Conservation (phyloP, 805 yeast species). For the Metschnikowia cerradonensis region DNA sequence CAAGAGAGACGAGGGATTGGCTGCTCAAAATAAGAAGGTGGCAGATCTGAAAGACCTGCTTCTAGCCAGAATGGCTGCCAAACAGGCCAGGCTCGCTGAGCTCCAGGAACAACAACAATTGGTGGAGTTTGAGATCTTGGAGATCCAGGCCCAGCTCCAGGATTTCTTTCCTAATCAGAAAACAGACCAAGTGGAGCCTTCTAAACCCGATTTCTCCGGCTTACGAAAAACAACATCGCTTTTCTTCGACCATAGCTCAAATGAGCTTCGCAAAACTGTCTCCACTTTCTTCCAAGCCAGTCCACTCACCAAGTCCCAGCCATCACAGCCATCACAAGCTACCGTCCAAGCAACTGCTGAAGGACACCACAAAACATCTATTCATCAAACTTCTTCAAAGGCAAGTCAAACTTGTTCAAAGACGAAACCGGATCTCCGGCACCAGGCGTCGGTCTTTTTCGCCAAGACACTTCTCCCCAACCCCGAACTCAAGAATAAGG, state of each 20-base stretch:
- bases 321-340: too few species aligned
- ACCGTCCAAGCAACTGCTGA: too few species aligned
- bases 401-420: background rate
- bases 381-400: too few species aligned
- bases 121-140: conserved; percentile 34
- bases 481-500: conserved; percentile 17
- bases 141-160: conserved; percentile 19
- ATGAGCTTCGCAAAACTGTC: conserved; percentile 2
- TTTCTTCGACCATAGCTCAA: conserved; percentile 9
- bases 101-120: conserved; percentile 38
- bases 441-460: background rate
- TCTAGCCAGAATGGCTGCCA: conserved; percentile 37
- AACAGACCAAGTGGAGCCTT: background rate
- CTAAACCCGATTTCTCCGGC: background rate
- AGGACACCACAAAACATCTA: too few species aligned
- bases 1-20: too few species aligned
- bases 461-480: conserved; percentile 3
- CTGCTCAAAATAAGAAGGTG: too few species aligned
- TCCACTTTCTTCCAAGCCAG: background rate
- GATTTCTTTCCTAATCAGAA: conserved; percentile 1
- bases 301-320: too few species aligned
- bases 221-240: conserved; percentile 7
- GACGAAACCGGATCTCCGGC: background rate
- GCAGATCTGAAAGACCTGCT: background rate
- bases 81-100: conserved; percentile 51